These are phyloP conservation scores for Backusella parvicylindrica DNA, from an alignment of 192 early-diverging fungal genomes.

Conservation along the genomic window DNA sequence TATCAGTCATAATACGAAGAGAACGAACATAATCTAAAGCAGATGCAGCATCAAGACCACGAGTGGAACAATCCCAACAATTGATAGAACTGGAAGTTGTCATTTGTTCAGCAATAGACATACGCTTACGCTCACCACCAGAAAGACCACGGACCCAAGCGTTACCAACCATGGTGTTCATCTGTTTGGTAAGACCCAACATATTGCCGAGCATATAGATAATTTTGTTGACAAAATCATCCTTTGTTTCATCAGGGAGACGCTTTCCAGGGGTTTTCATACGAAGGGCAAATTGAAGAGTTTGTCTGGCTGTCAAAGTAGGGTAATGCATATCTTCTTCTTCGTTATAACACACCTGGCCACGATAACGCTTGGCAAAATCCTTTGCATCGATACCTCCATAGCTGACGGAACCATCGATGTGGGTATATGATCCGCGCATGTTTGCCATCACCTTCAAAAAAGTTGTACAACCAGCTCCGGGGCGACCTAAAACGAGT, in stretches of 20 bases:
- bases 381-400: constrained; percentile 61
- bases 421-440: constrained; percentile 43
- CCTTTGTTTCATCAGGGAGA: constrained; percentile 43
- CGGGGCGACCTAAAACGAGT: constrained; percentile 67
- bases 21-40: constrained; percentile 78
- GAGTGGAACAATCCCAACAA: constrained; percentile 61
- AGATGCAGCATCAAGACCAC: constrained; percentile 77
- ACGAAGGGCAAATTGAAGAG: constrained; percentile 72
- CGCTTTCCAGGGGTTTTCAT: constrained; percentile 63
- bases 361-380: constrained; percentile 61
- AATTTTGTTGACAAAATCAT: constrained; percentile 49
- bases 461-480: constrained; percentile 64
- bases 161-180: constrained; percentile 70
- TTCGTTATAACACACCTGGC: constrained; percentile 75
- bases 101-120: constrained; percentile 76
- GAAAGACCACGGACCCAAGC: constrained; percentile 75
- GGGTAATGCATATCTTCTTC: constrained; percentile 82
- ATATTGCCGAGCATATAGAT: constrained; percentile 47
- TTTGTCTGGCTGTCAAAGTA: constrained; percentile 76
- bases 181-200: constrained; percentile 54
- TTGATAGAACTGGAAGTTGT: constrained; percentile 55
- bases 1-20: constrained; percentile 70
- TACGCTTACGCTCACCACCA: constrained; percentile 78
- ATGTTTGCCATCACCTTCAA: constrained; percentile 62
- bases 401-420: constrained; percentile 59